These are phyloP conservation scores for Zangia roseola DNA, from an alignment of 768 basidiomycete genomes.

Conservation along the genomic window DNA sequence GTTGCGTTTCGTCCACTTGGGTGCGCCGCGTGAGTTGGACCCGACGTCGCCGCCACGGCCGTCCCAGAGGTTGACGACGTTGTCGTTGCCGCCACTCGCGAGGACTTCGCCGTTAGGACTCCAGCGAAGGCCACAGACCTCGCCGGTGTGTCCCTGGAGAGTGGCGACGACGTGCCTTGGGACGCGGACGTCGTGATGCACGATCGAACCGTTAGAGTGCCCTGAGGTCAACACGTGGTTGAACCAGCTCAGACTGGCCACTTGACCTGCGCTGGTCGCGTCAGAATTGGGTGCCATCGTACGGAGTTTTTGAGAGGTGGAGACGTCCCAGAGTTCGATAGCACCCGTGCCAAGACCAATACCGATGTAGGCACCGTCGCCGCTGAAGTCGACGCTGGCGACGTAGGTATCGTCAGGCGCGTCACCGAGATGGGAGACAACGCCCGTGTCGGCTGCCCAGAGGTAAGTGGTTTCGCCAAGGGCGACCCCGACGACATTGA, in stretches of 20 bases:
- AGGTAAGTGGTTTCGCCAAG: conserved; percentile 86
- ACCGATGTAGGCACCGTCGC: conserved; percentile 78
- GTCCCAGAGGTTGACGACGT: conserved; percentile 98
- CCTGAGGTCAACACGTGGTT: conserved; percentile 84
- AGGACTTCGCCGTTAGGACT: conserved; percentile 83
- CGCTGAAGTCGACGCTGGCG: conserved; percentile 75
- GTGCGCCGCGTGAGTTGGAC: conserved; percentile 47
- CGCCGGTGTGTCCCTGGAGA: conserved; percentile 84
- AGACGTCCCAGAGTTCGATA: conserved; percentile 95
- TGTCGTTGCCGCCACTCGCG: conserved; percentile 96
- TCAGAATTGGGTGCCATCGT: conserved; percentile 67
- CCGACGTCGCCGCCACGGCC: conserved; percentile 63
- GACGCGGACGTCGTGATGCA: conserved; percentile 93
- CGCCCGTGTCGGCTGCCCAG: conserved; percentile 90
- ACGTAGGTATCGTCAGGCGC: conserved; percentile 76
- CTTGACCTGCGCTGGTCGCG: conserved; percentile 47
- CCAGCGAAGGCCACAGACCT: conserved; percentile 94
- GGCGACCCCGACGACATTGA: conserved; percentile 87
- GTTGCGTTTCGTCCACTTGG: conserved; percentile 90
- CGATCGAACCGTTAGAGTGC: conserved; percentile 92
- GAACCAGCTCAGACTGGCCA: conserved; percentile 86
- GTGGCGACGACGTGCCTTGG: conserved; percentile 88
- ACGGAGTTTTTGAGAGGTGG: conserved; percentile 72
- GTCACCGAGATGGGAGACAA: conserved; percentile 75
- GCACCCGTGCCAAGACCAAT: conserved; percentile 79